Conservation (phyloP, 306 rosid genomes). For the Vigna reflexopilosa region DNA sequence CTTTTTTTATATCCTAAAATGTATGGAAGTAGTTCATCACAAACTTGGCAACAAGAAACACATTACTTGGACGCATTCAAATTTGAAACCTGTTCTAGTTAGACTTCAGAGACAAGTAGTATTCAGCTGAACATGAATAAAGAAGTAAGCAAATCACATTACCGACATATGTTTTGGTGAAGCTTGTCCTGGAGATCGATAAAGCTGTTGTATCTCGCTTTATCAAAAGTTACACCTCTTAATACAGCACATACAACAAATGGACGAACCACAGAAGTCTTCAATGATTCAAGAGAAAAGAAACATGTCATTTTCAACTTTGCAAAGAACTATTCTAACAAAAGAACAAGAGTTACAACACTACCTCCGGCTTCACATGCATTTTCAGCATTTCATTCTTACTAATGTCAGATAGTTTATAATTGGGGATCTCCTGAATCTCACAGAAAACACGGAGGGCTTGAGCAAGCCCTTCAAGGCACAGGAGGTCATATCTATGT, state of each 20-base stretch:
- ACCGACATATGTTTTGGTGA: slow-evolving; percentile 96
- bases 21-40: background rate
- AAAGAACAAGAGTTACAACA: background rate
- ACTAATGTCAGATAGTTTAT: slow-evolving; percentile 64
- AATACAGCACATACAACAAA: slow-evolving; percentile 83
- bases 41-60: background rate
- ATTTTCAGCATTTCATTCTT: slow-evolving; percentile 71
- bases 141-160: slow-evolving; percentile 42
- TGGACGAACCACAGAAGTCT: slow-evolving; percentile 84
- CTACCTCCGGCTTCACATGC: slow-evolving; percentile 93
- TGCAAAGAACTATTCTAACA: slow-evolving; percentile 10
- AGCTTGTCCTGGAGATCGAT: slow-evolving; percentile 98
- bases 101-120: slow-evolving; percentile 29
- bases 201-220: slow-evolving; percentile 84
- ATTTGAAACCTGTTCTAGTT: background rate
- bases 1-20: slow-evolving; percentile 21
- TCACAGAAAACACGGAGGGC: slow-evolving; percentile 73
- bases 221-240: slow-evolving; percentile 77
- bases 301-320: slow-evolving; percentile 33
- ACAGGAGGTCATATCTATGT: slow-evolving; percentile 86
- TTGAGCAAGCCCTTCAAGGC: slow-evolving; percentile 94
- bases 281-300: slow-evolving; percentile 28
- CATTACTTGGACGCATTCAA: slow-evolving; percentile 15
- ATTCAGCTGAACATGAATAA: slow-evolving; percentile 13
- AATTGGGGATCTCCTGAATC: slow-evolving; percentile 65